Base-by-base conservation (phyloP, 768 basidiomycete species). In the Russula emetica region DNA sequence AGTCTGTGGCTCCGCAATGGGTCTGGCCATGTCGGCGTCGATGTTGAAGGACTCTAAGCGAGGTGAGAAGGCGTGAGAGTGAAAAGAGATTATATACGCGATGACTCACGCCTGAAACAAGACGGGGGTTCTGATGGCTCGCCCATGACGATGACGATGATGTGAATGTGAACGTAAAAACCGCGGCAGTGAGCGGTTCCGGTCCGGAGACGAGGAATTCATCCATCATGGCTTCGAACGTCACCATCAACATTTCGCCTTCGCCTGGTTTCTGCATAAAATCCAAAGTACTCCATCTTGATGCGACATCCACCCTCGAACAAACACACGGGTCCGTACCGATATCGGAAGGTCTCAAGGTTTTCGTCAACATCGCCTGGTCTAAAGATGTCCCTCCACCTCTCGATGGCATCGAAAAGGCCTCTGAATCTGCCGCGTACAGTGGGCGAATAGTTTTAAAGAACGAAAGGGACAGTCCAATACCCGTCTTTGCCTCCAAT, bases 341-440 rank as follows among this genome's bases (percentile, higher is more conserved):
- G 13, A 74, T 87, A 22, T 76, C 80, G 13, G 73, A 77, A 40
- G 81, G 80, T 28, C 72, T 75, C 64, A 91, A 92, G 73, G 73
- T 90, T 38, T 92, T 92, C 71, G 74, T 90, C 34, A 92, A 92
- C 69, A 75, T 92, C 16, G 83, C 85, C 20, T 92, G 84, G 82
- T 88, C 88, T 61, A 22, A 74, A 11, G 80, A 84, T 63, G 82
- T 91, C 0, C 90, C 90, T 4, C 79, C 85, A 0, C 88, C 90
- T 0, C 86, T 87, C 13, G 75, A 80, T n/a, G 82, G 77, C 1
- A 80, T 74, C 65, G 83, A 87, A 65, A 82, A 84, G 16, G 79
- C 72, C 9, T 82, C 89, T 36, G 81, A 79, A n/a, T 76, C 75
- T 24, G 86, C 86, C 6, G 82, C 88, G 76, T 72, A 73, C 34